Base-by-base conservation (phyloP, 306 rosid species). In the Rosa persica region DNA sequence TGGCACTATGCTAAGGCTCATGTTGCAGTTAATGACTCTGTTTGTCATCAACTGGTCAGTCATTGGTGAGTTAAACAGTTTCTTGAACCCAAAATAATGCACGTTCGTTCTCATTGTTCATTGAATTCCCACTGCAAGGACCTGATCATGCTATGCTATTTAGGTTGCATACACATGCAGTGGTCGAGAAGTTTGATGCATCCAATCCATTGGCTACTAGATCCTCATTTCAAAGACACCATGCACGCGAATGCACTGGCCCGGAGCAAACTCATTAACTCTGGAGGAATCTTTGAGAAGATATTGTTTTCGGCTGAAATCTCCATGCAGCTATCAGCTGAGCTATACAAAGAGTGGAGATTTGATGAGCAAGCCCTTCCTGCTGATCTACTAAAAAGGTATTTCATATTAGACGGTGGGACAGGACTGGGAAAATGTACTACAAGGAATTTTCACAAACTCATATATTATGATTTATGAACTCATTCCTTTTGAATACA, bases 1-100 rank as follows among this genome's bases (percentile, higher is more conserved):
- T 93, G 98, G 98, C 91, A 88, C 20, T 89, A 88, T 23, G 91
- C 96, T 72, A 90, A 90, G 79, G 80, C 96, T 78, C 94, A 86
- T 77, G 98, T 93, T 72, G 83, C 86, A 42, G 96, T 89, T 23
- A 93, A 90, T 65, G 94, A 90, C 76, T 39, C 80, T 77, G 87
- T 84, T 58, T 84, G 86, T 58, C 96, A 90, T 86, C 90, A 89
- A 78, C 86, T 90, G 22, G 70, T 93, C 77, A 87, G 89, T 81
- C 98, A 93, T 44, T 93, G 94, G 94, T 93, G 76, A 86, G 95
- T 73, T 70, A 17, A 77, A 76, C 76, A 68, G 58, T 68, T 48
- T 72, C 74, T 39, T 67, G 76, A 38, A 52, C 39, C 67, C 49
- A 36, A 11, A 36, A n/a, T 38, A 73, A 12, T 13, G 13, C 76